Conservation (phyloP, 2,329 filamentous ascomycete species). For the Xylaria sp. region DNA sequence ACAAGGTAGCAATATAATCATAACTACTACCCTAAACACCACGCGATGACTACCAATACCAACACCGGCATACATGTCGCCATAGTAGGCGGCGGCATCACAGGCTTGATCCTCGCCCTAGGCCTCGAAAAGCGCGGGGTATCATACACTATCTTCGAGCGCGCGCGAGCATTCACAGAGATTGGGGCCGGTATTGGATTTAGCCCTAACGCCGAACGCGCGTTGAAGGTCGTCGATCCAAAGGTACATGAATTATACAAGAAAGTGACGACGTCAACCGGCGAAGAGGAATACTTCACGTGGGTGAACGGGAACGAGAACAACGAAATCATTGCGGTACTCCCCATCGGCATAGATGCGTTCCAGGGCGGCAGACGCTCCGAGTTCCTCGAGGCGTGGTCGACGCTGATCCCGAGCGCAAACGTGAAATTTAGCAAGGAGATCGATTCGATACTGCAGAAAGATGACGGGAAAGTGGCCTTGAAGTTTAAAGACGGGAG, state of each 20-base stretch:
- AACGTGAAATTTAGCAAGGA: constrained; percentile 50
- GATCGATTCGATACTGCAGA: constrained; percentile 45
- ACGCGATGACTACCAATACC: constrained; percentile 20
- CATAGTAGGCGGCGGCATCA: constrained; percentile 63
- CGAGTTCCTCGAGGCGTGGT: constrained; percentile 55
- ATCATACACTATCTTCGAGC: constrained; percentile 59
- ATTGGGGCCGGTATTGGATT: constrained; percentile 64
- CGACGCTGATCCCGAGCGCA: constrained; percentile 44
- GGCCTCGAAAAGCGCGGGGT: constrained; percentile 57
- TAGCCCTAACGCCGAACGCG: constrained; percentile 60
- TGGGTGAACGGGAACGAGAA: constrained; percentile 52
- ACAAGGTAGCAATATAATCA: background rate
- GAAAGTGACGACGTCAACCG: constrained; percentile 42
- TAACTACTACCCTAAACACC: background rate
- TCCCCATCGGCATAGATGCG: constrained; percentile 53
- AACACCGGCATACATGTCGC: constrained; percentile 49
- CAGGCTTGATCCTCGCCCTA: constrained; percentile 59
- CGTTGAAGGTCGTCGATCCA: constrained; percentile 54
- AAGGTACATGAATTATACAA: constrained; percentile 51
- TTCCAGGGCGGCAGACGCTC: constrained; percentile 55
- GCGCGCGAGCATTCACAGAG: constrained; percentile 54
- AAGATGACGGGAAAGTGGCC: constrained; percentile 38
- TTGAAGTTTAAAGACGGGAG: constrained; percentile 50
- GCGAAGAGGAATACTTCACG: constrained; percentile 53
- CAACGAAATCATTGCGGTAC: constrained; percentile 48